phyloP scores from a whole-genome alignment of 306 rosid genomes.

The Arachis stenosperma region DNA sequence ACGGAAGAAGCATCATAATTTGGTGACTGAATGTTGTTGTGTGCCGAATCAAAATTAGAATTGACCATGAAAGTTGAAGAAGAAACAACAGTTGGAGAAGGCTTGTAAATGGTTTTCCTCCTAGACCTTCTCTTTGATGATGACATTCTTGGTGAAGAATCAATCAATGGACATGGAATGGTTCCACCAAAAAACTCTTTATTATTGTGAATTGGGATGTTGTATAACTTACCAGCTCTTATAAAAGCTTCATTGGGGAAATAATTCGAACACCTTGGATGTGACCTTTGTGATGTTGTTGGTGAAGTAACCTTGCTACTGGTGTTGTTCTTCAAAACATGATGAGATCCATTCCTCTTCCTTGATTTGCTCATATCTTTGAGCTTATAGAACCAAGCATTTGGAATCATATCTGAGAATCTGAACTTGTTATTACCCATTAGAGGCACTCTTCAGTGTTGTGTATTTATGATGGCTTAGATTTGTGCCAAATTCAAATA shows the following conservation, averaged over 20 bases:
- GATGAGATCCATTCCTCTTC: slow-evolving; percentile 47
- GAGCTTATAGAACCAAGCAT: slow-evolving; percentile 98
- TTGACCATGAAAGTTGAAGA: slow-evolving; percentile 42
- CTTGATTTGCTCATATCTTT: slow-evolving; percentile 80
- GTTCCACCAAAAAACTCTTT: slow-evolving; percentile 1
- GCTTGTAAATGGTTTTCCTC: slow-evolving; percentile 77
- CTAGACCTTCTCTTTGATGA: slow-evolving; percentile 57
- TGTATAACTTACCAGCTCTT: slow-evolving; percentile 49
- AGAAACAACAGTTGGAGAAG: slow-evolving; percentile 58
- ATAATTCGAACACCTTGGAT: slow-evolving; percentile 48
- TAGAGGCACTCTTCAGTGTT: slow-evolving; percentile 40
- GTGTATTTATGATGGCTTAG: slow-evolving; percentile 30
- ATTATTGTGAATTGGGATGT: slow-evolving; percentile 45
- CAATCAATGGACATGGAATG: slow-evolving; percentile 54
- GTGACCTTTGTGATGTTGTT: slow-evolving; percentile 54
- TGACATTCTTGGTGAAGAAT: slow-evolving; percentile 65
- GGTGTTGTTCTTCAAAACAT: slow-evolving; percentile 48
- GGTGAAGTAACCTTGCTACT: slow-evolving; percentile 40
- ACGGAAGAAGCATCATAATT: slow-evolving; percentile 56
- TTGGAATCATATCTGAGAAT: slow-evolving; percentile 91
- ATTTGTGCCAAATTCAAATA: slow-evolving; percentile 37
- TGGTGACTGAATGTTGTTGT: slow-evolving; percentile 50
- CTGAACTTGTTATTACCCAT: slow-evolving; percentile 90
- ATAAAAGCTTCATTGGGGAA: slow-evolving; percentile 45
- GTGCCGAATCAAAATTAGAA: slow-evolving; percentile 41